These are phyloP conservation scores for Lineolata rhizophorae DNA, from an alignment of 495 filamentous ascomycete genomes.

Conservation along the genomic window DNA sequence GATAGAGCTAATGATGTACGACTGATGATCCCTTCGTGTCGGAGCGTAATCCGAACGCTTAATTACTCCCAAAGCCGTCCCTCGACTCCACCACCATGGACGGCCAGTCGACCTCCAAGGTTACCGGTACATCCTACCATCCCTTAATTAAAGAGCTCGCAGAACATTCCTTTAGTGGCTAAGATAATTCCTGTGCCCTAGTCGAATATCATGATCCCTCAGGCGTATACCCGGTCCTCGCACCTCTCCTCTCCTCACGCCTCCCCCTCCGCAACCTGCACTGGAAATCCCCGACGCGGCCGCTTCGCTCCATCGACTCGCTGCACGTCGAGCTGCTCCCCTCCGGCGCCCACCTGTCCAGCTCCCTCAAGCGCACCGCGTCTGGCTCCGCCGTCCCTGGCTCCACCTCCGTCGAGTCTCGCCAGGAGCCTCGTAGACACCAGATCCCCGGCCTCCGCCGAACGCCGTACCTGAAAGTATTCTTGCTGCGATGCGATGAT, in stretches of 20 bases:
- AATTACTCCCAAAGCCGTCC: too few species aligned
- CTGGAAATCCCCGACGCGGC: slow-evolving; percentile 86
- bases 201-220: slow-evolving; percentile 70
- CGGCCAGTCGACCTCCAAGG: too few species aligned
- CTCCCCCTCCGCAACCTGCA: slow-evolving; percentile 84
- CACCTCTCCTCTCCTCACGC: slow-evolving; percentile 48
- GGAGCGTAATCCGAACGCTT: too few species aligned
- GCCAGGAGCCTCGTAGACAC: slow-evolving; percentile 36
- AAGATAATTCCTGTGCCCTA: too few species aligned
- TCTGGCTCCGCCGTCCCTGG: not conserved
- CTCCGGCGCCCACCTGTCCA: slow-evolving; percentile 10
- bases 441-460: slow-evolving; percentile 88
- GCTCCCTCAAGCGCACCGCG: not conserved
- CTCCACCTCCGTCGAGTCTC: too few species aligned
- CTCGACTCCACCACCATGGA: too few species aligned
- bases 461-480: slow-evolving; percentile 85
- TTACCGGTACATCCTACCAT: slow-evolving; percentile 1
- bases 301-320: slow-evolving; percentile 75
- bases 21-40: too few species aligned
- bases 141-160: slow-evolving; percentile 1
- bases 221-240: slow-evolving; percentile 62
- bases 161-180: not conserved
- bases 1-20: too few species aligned
- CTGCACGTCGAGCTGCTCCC: slow-evolving; percentile 74
- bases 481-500: slow-evolving; percentile 77